Base-by-base conservation (phyloP, 352 stramenopile genomes). In the Globisporangium spiculum region DNA sequence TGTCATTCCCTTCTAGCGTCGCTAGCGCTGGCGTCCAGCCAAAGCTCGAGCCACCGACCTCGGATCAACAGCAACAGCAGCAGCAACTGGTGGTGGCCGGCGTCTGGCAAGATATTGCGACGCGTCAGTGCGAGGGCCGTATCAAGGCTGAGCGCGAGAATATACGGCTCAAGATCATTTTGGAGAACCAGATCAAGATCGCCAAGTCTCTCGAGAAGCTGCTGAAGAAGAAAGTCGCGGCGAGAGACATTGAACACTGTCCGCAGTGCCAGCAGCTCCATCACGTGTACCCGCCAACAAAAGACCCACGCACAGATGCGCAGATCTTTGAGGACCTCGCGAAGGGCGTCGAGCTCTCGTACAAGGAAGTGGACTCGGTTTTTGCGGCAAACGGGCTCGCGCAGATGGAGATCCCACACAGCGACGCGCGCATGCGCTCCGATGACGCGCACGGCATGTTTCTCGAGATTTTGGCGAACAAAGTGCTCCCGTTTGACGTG, bases 101-200 rank as follows among this genome's bases (percentile, higher is more conserved):
- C 63, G 58, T 71, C 26, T 71, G 69, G 69, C 36, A 74, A 14
- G 64, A 71, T 24, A 71, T 69, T 20, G 68, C 68, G 44, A 55
- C 27, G 14, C 48, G 56, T 32, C 67, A 74, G 34, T 63, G 46
- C 24, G 65, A 67, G 18, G 64, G 83, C 56, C 70, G 75, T 63
- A 70, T 81, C 38, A 81, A 89, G 57, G 68, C 77, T 1, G 79
- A 89, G 63, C 63, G 77, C 26, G 83, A 91, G 67, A 91, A 91
- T 60, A 74, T 78, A 22, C 72, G 79, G 4, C 72, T 91, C 4
- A 81, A 81, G 61, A 62, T 73, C 8, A 73, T 86, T 48, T 68
- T 91, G 46, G 80, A 89, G 57, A 81, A 74, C 22, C 83, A 91
- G 56, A 78, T 91, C 69, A 88, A 88, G 71, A 75, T 89, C 54